Evolutionary conservation across 306 rosid genomes (phyloP), one percentile per base, ranked within the genome.

Genomic region (Mucuna pruriens): DNA sequence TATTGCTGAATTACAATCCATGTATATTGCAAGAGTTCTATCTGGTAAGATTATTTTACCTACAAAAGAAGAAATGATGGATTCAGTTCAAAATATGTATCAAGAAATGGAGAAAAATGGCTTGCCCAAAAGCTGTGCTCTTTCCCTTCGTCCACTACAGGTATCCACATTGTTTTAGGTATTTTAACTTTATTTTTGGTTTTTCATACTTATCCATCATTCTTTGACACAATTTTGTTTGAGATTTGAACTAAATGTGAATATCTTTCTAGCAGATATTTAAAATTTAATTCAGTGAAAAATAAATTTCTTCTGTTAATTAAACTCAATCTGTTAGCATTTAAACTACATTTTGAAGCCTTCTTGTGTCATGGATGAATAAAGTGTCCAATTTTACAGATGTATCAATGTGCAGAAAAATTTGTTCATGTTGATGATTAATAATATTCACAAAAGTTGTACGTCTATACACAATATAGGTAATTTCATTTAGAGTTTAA

Each of bases 1-100:
- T 17, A 40, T 20, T 52, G 9, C 39, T 8, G 85, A 82, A 4
- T 44, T 82, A 20, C 85, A 82, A 66, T 65, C 52, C 61, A 82
- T 65, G 62, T 82, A 75, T 69, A 71, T 82, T 4, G 80, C 85
- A 6, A 46, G 76, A n/a, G 81, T 75, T 40, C 54, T 82, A 54
- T 82, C 81, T 42, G 81, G 85, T 17, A 54, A 82, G 23, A 69
- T 55, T 13, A 31, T 4, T 0, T 39, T 82, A 15, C 81, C 85
- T 19, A 65, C 76, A 4, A 80, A 81, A 54, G 44, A 39, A 17
- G 85, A 81, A 48, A 81, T 74, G 85, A 65, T 74, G 61, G 16
- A 64, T 42, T 64, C 1, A 39, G 51, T 81, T 74, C 46, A 81
- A 54, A 69, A 81, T 12, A 64, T 64, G 76, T 81, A 65, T 81